phyloP scores from a whole-genome alignment of 495 filamentous ascomycete genomes.

The Aspergillus sclerotiicarbonarius region DNA sequence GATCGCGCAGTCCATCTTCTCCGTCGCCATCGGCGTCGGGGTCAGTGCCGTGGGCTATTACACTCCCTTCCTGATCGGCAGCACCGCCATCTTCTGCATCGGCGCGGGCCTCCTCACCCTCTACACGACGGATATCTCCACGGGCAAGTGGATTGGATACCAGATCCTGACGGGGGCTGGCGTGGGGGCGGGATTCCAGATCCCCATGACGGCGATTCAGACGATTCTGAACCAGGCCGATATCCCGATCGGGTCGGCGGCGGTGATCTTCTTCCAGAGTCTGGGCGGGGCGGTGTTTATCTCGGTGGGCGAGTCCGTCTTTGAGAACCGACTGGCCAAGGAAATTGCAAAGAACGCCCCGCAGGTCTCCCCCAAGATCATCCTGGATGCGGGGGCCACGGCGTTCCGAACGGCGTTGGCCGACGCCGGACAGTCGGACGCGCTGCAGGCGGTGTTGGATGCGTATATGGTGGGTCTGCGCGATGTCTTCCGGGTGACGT shows the following conservation, averaged over 20 bases:
- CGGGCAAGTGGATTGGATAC: slow-evolving; percentile 39
- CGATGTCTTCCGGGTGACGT: slow-evolving; percentile 6
- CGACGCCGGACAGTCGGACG: slow-evolving; percentile 14
- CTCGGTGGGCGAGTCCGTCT: slow-evolving; percentile 46
- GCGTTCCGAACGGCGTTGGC: slow-evolving; percentile 47
- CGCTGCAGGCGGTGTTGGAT: slow-evolving; percentile 47
- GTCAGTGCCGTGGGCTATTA: slow-evolving; percentile 25
- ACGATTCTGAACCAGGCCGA: slow-evolving; percentile 22
- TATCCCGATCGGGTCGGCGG: slow-evolving; percentile 19
- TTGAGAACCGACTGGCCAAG: slow-evolving; percentile 40
- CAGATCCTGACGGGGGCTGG: slow-evolving; percentile 35
- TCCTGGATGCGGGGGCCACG: slow-evolving; percentile 52
- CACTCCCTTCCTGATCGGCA: slow-evolving; percentile 25
- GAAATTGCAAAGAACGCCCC: slow-evolving; percentile 40
- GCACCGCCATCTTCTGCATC: slow-evolving; percentile 49
- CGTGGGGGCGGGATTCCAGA: slow-evolving; percentile 31
- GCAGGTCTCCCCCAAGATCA: slow-evolving; percentile 33
- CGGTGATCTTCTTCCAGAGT: slow-evolving; percentile 20
- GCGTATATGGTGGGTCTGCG: slow-evolving; percentile 61
- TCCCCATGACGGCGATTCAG: slow-evolving; percentile 35
- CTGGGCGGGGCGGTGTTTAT: slow-evolving; percentile 49
- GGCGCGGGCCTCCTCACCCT: slow-evolving; percentile 52
- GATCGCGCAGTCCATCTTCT: slow-evolving; percentile 30
- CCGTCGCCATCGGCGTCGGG: slow-evolving; percentile 38
- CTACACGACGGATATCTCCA: slow-evolving; percentile 26